Evolutionary conservation across 73 alveolate species (phyloP), one percentile per base, ranked within the genome.

Genomic region (Effrenium voratum): DNA sequence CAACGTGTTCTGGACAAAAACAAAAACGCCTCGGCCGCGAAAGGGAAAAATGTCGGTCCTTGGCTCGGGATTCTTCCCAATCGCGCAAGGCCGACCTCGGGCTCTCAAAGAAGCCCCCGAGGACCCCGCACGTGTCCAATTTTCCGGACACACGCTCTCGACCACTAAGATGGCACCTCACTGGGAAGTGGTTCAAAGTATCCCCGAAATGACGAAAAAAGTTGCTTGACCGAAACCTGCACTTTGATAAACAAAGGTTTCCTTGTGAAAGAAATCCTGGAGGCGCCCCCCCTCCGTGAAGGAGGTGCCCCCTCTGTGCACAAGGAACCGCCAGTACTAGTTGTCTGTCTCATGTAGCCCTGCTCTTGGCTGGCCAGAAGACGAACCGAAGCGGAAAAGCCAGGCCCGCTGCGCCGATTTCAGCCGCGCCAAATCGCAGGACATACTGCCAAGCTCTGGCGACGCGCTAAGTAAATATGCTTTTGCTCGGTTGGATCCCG

Each of bases 11-110:
- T 8, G 81, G 15, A 24, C 15, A 34, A 24, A 19, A 34, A 5
- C 12, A 5, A 72, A 2, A 36, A 0, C 40, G 63, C 63, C 8
- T 8, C 26, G 8, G 8, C 19, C 19, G 63, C 8, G 63, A 52
- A 8, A 8, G 19, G 63, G 26, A 52, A 52, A 8, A 12, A 12
- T 8, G 47, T 19, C 44, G 24, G 91, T 80, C 95, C 95, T 90
- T 90, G 16, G 97, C 97, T 24, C 97, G 86, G n/a, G 49, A 41
- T 36, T 90, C 97, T 75, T 90, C 97, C 97, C 97, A 90, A 43
- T 90, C 97, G 28, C 97, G 85, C 38, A 90, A 55, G 73, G 97
- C 97, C 13, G 97, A 90, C 97, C 97, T 90, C 26, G 46, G n/a
- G 72, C n/a, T n/a, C n/a, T n/a, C n/a, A n/a, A n/a, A n/a, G n/a